Percentiles rank a stretch among this genome's conserved stretches.
These are phyloP conservation scores for Kluyveromyces nonfermentans DNA, from an alignment of 805 yeast genomes.

Conservation along the genomic window DNA sequence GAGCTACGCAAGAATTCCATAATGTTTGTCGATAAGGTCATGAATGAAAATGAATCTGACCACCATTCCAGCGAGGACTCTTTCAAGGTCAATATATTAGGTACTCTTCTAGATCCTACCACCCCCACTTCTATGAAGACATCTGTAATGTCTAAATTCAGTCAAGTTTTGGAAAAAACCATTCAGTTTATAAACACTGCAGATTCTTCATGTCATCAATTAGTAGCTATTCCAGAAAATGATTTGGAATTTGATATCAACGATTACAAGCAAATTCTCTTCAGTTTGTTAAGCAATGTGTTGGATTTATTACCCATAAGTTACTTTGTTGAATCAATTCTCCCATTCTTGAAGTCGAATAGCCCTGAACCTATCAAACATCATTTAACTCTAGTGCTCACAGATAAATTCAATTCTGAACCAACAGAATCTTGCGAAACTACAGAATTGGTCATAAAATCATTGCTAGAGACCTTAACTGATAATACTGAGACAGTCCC, in stretches of 20 bases:
- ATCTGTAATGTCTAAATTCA: constrained; percentile 19
- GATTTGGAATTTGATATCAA: constrained; percentile 13
- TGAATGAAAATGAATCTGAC: constrained; percentile 30
- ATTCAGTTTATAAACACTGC: constrained; percentile 17
- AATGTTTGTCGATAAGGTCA: constrained; percentile 46
- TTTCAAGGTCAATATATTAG: constrained; percentile 45
- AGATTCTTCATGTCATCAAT: constrained; percentile 3
- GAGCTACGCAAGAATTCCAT: constrained; percentile 43
- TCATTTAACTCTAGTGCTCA: constrained; percentile 53
- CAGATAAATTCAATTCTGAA: constrained; percentile 63
- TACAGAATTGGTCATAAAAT: constrained; percentile 42
- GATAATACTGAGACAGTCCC: constrained; percentile 27
- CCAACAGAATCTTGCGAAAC: constrained; percentile 43
- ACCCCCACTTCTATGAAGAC: constrained; percentile 9
- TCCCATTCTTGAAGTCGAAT: constrained; percentile 29
- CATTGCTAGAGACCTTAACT: constrained; percentile 34
- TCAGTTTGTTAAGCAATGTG: constrained; percentile 49
- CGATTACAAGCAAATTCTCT: constrained; percentile 36
- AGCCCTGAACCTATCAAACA: constrained; percentile 43
- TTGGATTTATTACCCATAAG: constrained; percentile 67
- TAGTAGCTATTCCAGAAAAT: constrained; percentile 10
- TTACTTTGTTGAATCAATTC: constrained; percentile 57
- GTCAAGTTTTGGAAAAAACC: constrained; percentile 16
- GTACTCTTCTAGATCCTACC: constrained; percentile 37
- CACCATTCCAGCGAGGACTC: constrained; percentile 24